These are phyloP conservation scores for Fusarium ambrosium DNA, from an alignment of 2,329 filamentous ascomycete genomes.

Conservation along the genomic window DNA sequence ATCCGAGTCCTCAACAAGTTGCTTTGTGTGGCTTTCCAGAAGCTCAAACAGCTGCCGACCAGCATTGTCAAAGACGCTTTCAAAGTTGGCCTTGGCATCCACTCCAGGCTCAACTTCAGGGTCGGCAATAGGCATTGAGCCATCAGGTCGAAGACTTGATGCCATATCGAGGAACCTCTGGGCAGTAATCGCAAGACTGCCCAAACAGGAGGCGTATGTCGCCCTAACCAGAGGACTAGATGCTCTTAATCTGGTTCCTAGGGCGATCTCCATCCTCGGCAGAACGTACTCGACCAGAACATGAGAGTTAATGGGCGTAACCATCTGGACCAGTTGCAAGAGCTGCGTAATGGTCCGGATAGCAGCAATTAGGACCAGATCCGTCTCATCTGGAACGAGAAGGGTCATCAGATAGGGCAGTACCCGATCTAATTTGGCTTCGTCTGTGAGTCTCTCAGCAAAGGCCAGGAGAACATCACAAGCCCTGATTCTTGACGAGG, in stretches of 20 bases:
- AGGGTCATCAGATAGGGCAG: constrained; percentile 90
- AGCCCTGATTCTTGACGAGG: constrained; percentile 87
- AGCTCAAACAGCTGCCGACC: constrained; percentile 84
- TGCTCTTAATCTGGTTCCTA: constrained; percentile 59
- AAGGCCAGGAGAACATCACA: constrained; percentile 95
- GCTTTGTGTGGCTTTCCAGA: constrained; percentile 90
- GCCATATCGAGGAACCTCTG: constrained; percentile 91
- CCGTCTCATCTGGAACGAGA: constrained; percentile 80
- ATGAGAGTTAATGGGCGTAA: constrained; percentile 82
- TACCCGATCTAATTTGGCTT: constrained; percentile 94
- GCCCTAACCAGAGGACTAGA: constrained; percentile 82
- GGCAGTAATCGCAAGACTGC: constrained; percentile 88
- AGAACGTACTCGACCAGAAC: constrained; percentile 78
- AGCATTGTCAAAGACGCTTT: constrained; percentile 90
- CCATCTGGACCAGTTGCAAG: constrained; percentile 86
- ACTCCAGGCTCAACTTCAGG: constrained; percentile 82
- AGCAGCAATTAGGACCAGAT: constrained; percentile 87
- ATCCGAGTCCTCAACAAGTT: constrained; percentile 88
- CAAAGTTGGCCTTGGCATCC: constrained; percentile 78
- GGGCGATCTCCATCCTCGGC: constrained; percentile 70
- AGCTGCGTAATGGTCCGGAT: constrained; percentile 91
- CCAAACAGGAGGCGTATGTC: constrained; percentile 93
- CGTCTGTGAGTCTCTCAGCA: constrained; percentile 90
- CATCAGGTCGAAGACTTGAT: constrained; percentile 86
- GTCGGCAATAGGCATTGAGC: constrained; percentile 81